A percentile compares a stretch with the other conserved stretches of the same genome.
These are phyloP conservation scores for Globisporangium lucens DNA, from an alignment of 352 stramenopile genomes.

Conservation along the genomic window DNA sequence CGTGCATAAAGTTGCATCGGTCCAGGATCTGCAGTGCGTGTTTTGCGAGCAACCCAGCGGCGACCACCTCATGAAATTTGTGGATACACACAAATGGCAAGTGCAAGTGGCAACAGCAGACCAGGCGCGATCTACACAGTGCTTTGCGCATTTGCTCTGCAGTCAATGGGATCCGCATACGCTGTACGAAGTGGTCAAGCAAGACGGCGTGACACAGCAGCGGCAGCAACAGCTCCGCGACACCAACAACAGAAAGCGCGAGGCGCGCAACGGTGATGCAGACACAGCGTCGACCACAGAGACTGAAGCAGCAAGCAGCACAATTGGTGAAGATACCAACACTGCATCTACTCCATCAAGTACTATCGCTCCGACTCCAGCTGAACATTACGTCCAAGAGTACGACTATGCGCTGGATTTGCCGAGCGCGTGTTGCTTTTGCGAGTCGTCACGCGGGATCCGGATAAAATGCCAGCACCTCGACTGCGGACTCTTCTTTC, in stretches of 20 bases:
- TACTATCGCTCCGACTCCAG: slow-evolving; percentile 10
- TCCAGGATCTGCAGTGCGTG: slow-evolving; percentile 24
- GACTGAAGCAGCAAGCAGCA: background rate
- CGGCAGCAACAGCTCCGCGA: slow-evolving; percentile 21
- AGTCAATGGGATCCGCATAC: slow-evolving; percentile 44
- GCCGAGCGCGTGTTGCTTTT: slow-evolving; percentile 49
- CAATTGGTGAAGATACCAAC: background rate
- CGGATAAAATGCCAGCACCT: slow-evolving; percentile 59
- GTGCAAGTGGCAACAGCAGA: background rate
- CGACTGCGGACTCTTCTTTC: slow-evolving; percentile 57
- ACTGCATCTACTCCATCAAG: background rate
- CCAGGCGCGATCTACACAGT: background rate
- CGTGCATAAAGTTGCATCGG: slow-evolving; percentile 17
- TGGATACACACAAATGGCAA: slow-evolving; percentile 23
- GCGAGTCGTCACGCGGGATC: slow-evolving; percentile 28
- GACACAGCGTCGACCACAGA: background rate
- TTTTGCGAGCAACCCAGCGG: slow-evolving; percentile 36
- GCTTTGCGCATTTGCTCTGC: slow-evolving; percentile 47
- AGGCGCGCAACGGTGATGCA: background rate
- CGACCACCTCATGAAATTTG: slow-evolving; percentile 22
- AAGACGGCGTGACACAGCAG: slow-evolving; percentile 7
- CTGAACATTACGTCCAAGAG: slow-evolving; percentile 9
- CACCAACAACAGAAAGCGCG: background rate
- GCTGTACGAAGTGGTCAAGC: slow-evolving; percentile 18
- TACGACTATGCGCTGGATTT: slow-evolving; percentile 19